Conservation (phyloP, 345 rosid species). For the Bretschneidera sinensis region DNA sequence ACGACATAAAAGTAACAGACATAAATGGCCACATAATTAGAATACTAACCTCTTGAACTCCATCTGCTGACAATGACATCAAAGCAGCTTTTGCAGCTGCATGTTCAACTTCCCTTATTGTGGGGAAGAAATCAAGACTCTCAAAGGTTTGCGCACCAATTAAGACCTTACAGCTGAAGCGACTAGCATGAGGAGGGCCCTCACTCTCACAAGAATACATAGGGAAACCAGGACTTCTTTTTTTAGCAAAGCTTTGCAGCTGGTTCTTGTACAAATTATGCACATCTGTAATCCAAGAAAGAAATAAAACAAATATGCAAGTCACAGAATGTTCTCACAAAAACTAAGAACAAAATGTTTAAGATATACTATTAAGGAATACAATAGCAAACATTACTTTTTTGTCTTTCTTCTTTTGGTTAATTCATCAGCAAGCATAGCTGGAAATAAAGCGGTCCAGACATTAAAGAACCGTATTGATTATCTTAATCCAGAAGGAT, state of each 20-base stretch:
- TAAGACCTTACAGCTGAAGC: constrained; percentile 45
- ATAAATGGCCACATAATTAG: constrained; percentile 2
- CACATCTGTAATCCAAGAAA: constrained; percentile 17
- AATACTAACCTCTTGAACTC: constrained; percentile 35
- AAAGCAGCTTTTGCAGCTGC: constrained; percentile 63
- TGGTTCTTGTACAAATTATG: constrained; percentile 37
- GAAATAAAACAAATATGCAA: constrained; percentile 1
- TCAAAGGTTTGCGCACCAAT: constrained; percentile 42
- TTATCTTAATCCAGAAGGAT: too few relatives aligned
- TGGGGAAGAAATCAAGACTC: constrained; percentile 32
- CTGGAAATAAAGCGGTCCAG: background rate
- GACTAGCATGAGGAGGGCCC: constrained; percentile 61
- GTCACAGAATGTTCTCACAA: background rate
- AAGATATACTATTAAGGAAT: background rate
- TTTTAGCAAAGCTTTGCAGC: constrained; percentile 45
- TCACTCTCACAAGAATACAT: constrained; percentile 38
- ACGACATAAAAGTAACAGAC: background rate
- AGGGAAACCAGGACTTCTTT: constrained; percentile 40
- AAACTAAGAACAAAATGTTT: background rate
- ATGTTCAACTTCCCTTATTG: constrained; percentile 56
- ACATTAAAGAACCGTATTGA: too few relatives aligned
- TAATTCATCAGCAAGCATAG: background rate
- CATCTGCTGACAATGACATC: constrained; percentile 25
- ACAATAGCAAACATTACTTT: too few relatives aligned
- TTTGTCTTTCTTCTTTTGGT: too few relatives aligned